These are phyloP conservation scores for Aquilaria yunnanensis DNA, from an alignment of 345 rosid species.

Conservation along the genomic window DNA sequence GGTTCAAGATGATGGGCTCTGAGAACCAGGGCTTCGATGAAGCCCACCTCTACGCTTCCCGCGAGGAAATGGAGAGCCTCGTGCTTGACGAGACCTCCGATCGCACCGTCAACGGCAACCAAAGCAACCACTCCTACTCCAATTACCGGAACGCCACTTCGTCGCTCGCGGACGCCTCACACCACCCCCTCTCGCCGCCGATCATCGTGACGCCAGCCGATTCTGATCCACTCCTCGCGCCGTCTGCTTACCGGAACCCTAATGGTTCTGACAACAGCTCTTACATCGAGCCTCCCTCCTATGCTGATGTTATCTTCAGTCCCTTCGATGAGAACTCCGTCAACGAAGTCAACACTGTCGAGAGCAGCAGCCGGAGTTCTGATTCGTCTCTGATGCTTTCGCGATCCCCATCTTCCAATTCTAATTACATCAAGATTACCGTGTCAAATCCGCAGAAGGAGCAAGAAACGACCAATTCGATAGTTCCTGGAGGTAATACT, in stretches of 20 bases:
- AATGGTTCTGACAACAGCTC: constrained; percentile 32
- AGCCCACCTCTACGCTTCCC: constrained; percentile 44
- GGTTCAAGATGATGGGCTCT: constrained; percentile 74
- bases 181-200: constrained; percentile 49
- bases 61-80: constrained; percentile 71
- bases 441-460: constrained; percentile 88
- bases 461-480: constrained; percentile 64
- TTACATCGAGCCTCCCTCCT: constrained; percentile 89
- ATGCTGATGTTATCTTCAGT: constrained; percentile 78
- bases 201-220: constrained; percentile 41
- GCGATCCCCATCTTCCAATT: constrained; percentile 51
- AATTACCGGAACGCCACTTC: constrained; percentile 62
- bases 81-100: constrained; percentile 36
- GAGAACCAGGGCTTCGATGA: constrained; percentile 56
- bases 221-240: constrained; percentile 72
- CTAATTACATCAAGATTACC: constrained; percentile 64
- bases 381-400: constrained; percentile 38
- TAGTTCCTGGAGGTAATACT: constrained; percentile 71
- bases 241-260: constrained; percentile 33
- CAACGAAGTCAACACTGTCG: constrained; percentile 54
- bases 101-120: constrained; percentile 14
- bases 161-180: constrained; percentile 39
- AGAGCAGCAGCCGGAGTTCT: constrained; percentile 31
- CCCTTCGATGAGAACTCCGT: constrained; percentile 57
- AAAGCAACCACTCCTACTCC: constrained; percentile 27